These are phyloP conservation scores for Podaxis rugospora DNA, from an alignment of 768 basidiomycete species.

Conservation along the genomic window DNA sequence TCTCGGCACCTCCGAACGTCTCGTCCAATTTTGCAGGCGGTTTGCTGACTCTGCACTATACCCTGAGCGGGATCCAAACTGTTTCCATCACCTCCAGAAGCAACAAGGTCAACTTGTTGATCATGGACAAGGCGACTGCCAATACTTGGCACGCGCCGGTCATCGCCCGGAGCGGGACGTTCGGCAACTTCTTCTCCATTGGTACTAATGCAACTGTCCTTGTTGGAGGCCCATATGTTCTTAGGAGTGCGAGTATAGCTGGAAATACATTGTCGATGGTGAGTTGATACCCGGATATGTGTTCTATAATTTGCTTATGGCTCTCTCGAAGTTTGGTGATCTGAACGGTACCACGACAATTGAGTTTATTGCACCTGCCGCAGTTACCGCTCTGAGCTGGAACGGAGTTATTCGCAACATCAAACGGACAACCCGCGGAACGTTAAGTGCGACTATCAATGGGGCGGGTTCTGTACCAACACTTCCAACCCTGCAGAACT, in stretches of 20 bases:
- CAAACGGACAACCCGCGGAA: constrained; percentile 23
- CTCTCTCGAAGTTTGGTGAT: constrained; percentile 38
- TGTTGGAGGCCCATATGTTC: constrained; percentile 63
- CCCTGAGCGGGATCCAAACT: constrained; percentile 29
- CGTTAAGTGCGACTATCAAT: constrained; percentile 23
- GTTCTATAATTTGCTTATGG: neutral
- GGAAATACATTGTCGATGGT: constrained; percentile 50
- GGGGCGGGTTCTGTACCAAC: constrained; percentile 13
- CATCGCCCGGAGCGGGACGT: constrained; percentile 40
- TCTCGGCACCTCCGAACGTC: constrained; percentile 27
- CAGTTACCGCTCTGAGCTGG: constrained; percentile 34
- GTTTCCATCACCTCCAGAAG: constrained; percentile 25
- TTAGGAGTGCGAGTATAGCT: constrained; percentile 48
- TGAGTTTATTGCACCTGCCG: constrained; percentile 37
- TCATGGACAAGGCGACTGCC: constrained; percentile 59
- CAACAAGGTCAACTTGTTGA: constrained; percentile 45
- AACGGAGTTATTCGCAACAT: constrained; percentile 28
- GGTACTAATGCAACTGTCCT: constrained; percentile 69
- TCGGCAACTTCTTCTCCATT: constrained; percentile 64
- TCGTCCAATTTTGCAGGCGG: constrained; percentile 29
- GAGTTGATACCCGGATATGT: neutral
- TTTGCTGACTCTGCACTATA: constrained; percentile 38
- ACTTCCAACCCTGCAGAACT: constrained; percentile 33
- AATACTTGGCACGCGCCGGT: constrained; percentile 75
- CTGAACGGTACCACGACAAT: constrained; percentile 43